Conservation (phyloP, 345 rosid genomes). For the Ricinus communis region DNA sequence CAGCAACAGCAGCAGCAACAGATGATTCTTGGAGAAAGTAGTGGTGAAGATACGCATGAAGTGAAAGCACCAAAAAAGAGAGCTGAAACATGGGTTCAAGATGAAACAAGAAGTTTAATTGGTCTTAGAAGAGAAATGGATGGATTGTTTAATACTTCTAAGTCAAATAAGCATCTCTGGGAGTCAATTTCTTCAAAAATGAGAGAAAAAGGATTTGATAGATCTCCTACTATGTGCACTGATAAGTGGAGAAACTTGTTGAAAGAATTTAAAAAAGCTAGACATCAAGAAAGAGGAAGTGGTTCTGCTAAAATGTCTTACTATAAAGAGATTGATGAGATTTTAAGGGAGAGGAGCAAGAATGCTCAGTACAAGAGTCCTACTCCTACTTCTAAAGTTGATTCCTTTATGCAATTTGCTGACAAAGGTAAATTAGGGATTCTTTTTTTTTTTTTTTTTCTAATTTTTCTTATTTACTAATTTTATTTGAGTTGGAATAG, state of each 20-base stretch:
- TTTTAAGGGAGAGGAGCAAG: conserved; percentile 82
- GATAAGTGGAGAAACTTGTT: conserved; percentile 99
- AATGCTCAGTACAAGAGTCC: conserved; percentile 67
- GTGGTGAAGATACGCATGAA: conserved; percentile 73
- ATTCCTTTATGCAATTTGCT: conserved; percentile 80
- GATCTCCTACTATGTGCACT: conserved; percentile 98
- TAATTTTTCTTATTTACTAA: not conserved
- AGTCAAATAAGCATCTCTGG: conserved; percentile 98
- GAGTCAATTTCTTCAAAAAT: conserved; percentile 85
- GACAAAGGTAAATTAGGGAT: conserved; percentile 66
- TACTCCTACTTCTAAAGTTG: conserved; percentile 67
- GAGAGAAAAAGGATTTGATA: conserved; percentile 94
- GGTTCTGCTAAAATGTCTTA: conserved; percentile 92
- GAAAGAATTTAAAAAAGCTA: conserved; percentile 93
- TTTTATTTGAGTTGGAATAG: no score
- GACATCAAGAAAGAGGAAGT: conserved; percentile 73
- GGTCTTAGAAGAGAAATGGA: conserved; percentile 83
- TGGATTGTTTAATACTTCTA: conserved; percentile 84
- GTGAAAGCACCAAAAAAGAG: conserved; percentile 90
- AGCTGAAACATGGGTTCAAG: conserved; percentile 99
- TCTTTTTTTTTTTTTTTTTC: not conserved
- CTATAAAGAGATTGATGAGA: conserved; percentile 94
- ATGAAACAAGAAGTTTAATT: conserved; percentile 84
- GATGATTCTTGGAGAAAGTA: conserved; percentile 80
- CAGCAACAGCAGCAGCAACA: conserved; percentile 47